A percentile compares a stretch with the other conserved stretches of the same genome.
Evolutionary conservation across 2,329 filamentous ascomycete genomes (phyloP).

Genomic region (Purpureocillium takamizusanense): DNA sequence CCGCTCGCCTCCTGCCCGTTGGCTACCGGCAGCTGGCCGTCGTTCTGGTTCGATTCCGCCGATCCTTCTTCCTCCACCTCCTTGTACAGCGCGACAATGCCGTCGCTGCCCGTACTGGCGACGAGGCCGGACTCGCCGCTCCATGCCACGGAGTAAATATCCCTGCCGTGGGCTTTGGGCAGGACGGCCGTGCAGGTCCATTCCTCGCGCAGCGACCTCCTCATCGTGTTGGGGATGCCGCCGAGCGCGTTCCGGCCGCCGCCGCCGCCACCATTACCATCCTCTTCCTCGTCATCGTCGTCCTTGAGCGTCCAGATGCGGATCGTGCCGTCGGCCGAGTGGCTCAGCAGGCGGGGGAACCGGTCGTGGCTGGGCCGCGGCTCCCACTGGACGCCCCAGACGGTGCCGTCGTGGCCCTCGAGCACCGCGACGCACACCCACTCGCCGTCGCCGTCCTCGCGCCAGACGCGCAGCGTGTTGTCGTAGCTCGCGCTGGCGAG

Average conservation of each 20-base stretch:
- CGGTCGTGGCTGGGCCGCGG: conserved; percentile 26
- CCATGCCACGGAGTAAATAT: conserved; percentile 82
- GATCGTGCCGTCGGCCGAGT: conserved; percentile 73
- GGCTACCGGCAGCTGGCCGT: conserved; percentile 3
- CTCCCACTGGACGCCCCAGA: conserved; percentile 81
- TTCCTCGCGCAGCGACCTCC: conserved; percentile 65
- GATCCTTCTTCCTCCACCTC: conserved; percentile 50
- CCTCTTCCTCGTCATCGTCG: conserved; percentile 32
- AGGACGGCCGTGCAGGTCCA: conserved; percentile 75
- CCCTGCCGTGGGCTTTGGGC: conserved; percentile 65
- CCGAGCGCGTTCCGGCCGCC: conserved; percentile 34
- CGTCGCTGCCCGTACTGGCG: conserved; percentile 85
- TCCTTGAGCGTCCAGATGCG: conserved; percentile 67
- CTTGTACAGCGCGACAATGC: conserved; percentile 68
- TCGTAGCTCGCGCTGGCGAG: conserved; percentile 92
- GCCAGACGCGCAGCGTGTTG: conserved; percentile 80
- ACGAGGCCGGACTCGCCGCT: conserved; percentile 67
- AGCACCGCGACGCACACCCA: conserved; percentile 85
- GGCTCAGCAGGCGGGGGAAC: conserved; percentile 64
- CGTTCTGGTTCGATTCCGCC: conserved; percentile 14
- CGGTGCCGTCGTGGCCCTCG: conserved; percentile 73
- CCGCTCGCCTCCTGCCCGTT: background rate
- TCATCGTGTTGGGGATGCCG: conserved; percentile 83
- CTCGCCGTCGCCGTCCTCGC: conserved; percentile 79
- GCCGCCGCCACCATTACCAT: conserved; percentile 12